Conservation (phyloP, 805 yeast genomes). For the Kurtzmaniella cleridarum region DNA sequence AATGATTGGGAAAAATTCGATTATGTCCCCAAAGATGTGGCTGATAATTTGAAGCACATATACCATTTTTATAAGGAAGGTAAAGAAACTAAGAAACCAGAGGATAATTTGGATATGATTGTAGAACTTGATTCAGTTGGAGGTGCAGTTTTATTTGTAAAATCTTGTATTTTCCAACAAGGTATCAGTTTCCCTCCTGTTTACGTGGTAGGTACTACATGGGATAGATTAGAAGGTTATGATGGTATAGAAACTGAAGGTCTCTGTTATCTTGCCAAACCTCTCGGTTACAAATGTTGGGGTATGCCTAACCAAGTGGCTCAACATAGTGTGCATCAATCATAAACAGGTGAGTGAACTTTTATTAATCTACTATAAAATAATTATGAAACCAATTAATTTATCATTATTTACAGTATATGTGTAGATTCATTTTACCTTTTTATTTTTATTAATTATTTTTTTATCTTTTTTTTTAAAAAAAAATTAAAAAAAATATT, state of each 20-base stretch:
- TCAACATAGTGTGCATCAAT: constrained; percentile 18
- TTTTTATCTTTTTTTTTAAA: too few relatives aligned
- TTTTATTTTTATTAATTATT: too few relatives aligned
- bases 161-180: constrained; percentile 38
- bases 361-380: too few relatives aligned
- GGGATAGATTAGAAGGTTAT: constrained; percentile 44
- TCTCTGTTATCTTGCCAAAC: constrained; percentile 41
- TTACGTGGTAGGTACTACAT: constrained; percentile 41
- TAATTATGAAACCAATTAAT: too few relatives aligned
- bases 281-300: constrained; percentile 43
- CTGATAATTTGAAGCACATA: constrained; percentile 25
- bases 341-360: too few relatives aligned
- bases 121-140: constrained; percentile 45
- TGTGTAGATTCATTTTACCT: too few relatives aligned
- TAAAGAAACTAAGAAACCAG: constrained; percentile 7
- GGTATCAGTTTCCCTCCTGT: constrained; percentile 44
- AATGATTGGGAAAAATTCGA: constrained; percentile 25
- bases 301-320: constrained; percentile 46
- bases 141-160: constrained; percentile 44
- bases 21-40: constrained; percentile 29
- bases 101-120: constrained; percentile 1
- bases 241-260: constrained; percentile 56
- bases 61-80: constrained; percentile 10
- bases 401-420: too few relatives aligned
- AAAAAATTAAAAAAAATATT: too few relatives aligned